Conservation (phyloP, 495 filamentous ascomycete genomes). For the Xylaria longipes region DNA sequence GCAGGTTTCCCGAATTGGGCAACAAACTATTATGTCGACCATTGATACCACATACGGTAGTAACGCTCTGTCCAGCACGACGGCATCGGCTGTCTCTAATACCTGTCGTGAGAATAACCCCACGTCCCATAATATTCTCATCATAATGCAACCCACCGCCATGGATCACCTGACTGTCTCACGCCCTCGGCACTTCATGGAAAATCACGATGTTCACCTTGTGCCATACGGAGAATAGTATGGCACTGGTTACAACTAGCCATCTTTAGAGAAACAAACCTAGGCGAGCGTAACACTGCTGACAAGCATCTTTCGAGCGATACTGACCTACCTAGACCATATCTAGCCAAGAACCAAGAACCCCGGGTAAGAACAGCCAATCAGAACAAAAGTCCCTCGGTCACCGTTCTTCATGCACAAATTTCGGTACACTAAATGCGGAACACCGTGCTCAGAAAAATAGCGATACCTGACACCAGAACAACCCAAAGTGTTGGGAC, state of each 20-base stretch:
- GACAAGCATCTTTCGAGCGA: neutral
- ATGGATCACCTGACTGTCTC: conserved; percentile 23
- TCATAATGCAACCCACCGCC: conserved; percentile 20
- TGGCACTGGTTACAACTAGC: neutral
- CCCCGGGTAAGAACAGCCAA: conserved; percentile 12
- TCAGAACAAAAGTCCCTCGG: conserved; percentile 24
- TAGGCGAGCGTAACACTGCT: conserved; percentile 12
- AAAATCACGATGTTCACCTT: conserved; percentile 20
- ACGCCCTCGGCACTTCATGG: conserved; percentile 12
- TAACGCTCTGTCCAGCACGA: neutral
- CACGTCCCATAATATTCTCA: conserved; percentile 10
- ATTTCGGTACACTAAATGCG: conserved; percentile 20
- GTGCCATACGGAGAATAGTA: conserved; percentile 19
- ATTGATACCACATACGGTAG: conserved; percentile 12
- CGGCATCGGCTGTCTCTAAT: neutral
- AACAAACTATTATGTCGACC: conserved; percentile 4
- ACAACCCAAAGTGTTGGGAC: conserved; percentile 25
- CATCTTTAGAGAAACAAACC: neutral
- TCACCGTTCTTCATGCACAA: neutral
- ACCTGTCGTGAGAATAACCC: conserved; percentile 14
- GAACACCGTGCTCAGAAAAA: conserved; percentile 23
- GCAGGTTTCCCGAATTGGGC: conserved; percentile 16
- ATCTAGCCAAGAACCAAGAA: conserved; percentile 19
- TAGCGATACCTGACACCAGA: neutral
- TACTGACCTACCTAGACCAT: neutral